Evolutionary conservation across 257 asterid genomes (phyloP), one percentile per base, ranked within the genome.

Genomic region (Solanum rostratum): DNA sequence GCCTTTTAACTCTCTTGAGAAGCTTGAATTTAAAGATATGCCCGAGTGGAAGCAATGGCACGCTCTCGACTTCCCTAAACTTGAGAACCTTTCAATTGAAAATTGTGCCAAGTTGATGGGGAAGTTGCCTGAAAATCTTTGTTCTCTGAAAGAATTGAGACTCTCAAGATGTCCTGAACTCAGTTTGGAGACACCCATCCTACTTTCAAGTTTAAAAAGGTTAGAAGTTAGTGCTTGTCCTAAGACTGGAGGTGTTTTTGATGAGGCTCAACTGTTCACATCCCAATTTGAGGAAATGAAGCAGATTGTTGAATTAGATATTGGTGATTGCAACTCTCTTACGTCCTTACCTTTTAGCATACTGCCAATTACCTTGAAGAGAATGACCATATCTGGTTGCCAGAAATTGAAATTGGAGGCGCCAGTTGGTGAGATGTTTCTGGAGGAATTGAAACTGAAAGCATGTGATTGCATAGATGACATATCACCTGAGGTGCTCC

Each of bases 391-490:
- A 3, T 0, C 0, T 1, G 3, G 0, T 14, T 37, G 60, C 15
- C 20, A 12, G 29, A 37, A 15, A 37, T 15, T 83, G 9, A 63
- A 33, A 83, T 33, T 53, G 46, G 24, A 70, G 63, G 0, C 5
- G 3, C 1, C 79, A 10, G 30, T 10, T 69, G 10, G 10, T 53
- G 59, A 53, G 59, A 52, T 52, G 59, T 7, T 53, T 53, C 10
- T 53, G 0, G 22, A 53, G 22, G 0, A 0, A 0, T 53, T 53
- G n/a, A 6, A 0, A 0, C 0, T 53, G n/a, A 0, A 0, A 0
- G 0, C 0, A 6, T 16, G 59, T 53, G 4, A 1, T 16, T 53
- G 3, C 16, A 7, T 16, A 53, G 59, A 53, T 16, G n/a, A 16
- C 18, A 16, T 53, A 18, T 18, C 59, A 18, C 6, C 55, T 14